These are phyloP conservation scores for Tolypocladium cylindrosporum DNA, from an alignment of 2,329 filamentous ascomycete genomes.

Conservation along the genomic window DNA sequence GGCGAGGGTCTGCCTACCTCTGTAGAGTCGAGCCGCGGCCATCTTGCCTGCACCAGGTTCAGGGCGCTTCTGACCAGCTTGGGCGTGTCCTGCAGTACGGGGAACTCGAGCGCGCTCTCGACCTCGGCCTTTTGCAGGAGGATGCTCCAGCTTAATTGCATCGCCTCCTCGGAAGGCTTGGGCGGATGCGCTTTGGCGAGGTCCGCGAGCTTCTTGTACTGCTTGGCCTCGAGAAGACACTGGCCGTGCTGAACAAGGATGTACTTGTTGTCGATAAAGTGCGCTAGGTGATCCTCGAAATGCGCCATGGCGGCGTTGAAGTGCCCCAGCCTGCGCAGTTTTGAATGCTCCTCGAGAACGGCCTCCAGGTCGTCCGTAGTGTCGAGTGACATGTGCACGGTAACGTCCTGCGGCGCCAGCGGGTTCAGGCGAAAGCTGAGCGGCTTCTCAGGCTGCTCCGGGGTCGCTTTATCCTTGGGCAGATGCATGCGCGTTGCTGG, in stretches of 20 bases:
- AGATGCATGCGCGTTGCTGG: not conserved
- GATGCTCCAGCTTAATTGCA: not conserved
- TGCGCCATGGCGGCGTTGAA: slow-evolving; percentile 1
- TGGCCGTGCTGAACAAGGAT: slow-evolving; percentile 1
- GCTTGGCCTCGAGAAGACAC: not conserved
- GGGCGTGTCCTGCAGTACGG: not conserved
- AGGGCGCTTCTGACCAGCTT: not conserved
- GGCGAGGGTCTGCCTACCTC: not conserved
- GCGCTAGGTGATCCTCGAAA: not conserved
- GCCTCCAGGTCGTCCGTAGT: not conserved
- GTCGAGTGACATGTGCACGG: slow-evolving; percentile 1
- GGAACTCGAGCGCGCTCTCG: not conserved
- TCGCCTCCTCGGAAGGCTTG: not conserved
- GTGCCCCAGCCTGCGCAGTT: not conserved
- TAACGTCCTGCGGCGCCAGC: slow-evolving; percentile 1
- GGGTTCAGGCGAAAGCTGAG: not conserved
- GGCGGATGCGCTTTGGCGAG: not conserved
- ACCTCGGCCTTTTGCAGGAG: not conserved
- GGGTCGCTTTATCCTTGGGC: not conserved
- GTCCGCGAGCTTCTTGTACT: not conserved
- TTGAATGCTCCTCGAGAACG: not conserved
- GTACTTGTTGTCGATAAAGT: slow-evolving; percentile 1
- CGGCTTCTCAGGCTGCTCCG: not conserved
- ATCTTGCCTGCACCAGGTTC: not conserved
- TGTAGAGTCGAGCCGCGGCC: not conserved